Percentiles rank a stretch among this genome's conserved stretches.
These are phyloP conservation scores for Leishmania gerbilli DNA, from an alignment of 208 protist species.

Conservation along the genomic window DNA sequence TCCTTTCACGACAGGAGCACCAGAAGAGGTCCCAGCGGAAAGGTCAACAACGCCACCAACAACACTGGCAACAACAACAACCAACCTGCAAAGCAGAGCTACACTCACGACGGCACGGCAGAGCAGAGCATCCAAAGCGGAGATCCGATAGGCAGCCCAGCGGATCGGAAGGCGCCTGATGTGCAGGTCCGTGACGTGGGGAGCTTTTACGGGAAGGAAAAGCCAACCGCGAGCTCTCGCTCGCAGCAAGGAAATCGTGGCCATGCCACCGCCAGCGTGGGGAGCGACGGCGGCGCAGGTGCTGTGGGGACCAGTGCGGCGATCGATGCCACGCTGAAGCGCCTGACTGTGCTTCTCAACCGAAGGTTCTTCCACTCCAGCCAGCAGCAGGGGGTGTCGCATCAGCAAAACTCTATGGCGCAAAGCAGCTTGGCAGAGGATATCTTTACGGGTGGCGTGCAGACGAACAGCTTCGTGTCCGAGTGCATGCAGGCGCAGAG, in stretches of 20 bases:
- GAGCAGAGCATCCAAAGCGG: slow-evolving; percentile 2
- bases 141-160: not conserved
- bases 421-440: slow-evolving; percentile 42
- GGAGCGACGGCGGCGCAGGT: slow-evolving; percentile 4
- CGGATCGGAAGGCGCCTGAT: slow-evolving; percentile 20
- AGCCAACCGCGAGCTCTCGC: slow-evolving; percentile 1
- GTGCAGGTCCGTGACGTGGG: slow-evolving; percentile 31
- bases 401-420: slow-evolving; percentile 18
- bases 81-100: not conserved
- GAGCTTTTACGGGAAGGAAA: slow-evolving; percentile 31
- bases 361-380: slow-evolving; percentile 26
- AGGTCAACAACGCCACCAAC: not conserved
- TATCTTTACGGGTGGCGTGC: slow-evolving; percentile 27
- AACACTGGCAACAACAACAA: slow-evolving; percentile 5
- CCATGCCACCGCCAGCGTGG: slow-evolving; percentile 11
- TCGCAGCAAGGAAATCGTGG: slow-evolving; percentile 28
- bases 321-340: slow-evolving; percentile 36
- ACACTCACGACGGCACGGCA: not conserved
- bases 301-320: slow-evolving; percentile 29
- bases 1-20: slow-evolving; percentile 3
- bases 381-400: not conserved
- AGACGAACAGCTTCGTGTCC: slow-evolving; percentile 59
- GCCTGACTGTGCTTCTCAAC: slow-evolving; percentile 41
- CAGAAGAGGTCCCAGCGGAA: slow-evolving; percentile 12
- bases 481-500: slow-evolving; percentile 72